Evolutionary conservation across 2,329 filamentous ascomycete genomes (phyloP), one percentile per base, ranked within the genome.

Genomic region (Pseudohalonectria lignicola): DNA sequence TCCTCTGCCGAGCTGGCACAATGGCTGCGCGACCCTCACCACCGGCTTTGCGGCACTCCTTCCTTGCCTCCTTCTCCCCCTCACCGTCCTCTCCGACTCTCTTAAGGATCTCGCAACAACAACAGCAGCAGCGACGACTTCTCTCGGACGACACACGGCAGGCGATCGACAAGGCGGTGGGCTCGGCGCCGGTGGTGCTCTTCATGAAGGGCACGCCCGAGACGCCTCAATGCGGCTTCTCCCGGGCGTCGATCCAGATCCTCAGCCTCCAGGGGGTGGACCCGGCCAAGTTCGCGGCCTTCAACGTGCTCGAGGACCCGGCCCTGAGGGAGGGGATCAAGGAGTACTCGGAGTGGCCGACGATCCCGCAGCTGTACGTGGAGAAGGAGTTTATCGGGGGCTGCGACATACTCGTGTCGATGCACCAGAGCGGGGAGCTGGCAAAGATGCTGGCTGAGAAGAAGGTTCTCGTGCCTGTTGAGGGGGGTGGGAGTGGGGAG

Each of bases 261-360:
- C 71, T 98, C 46, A 86, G 90, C 41, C 64, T 95, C 53, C 90
- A 98, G 65, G 92, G 92, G 46, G 87, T 98, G 44, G 85, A 96
- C 64, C 92, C 92, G 13, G 72, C 74, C 47, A 96, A 96, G 67
- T 98, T 98, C 57, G 85, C 87, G n/a, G 90, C 92, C 7, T 95
- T 94, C 63, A 96, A 98, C 63, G 92, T 98, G 29, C 64, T 98
- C 40, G 92, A 96, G 63, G 88, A 96, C 59, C 62, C 82, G 4
- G 88, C 93, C 56, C 63, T 98, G 55, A 77, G 92, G 51, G 67
- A 79, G 63, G 86, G 92, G 37, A 94, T 98, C 67, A 98, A 98
- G 66, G 90, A 98, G 64, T 98, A 92, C 69, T 94, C 88, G 2
- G 92, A 96, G 57, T 98, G 92, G 92, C 92, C 92, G 12, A 98